A percentile compares a stretch with the other conserved stretches of the same genome.
Conservation (phyloP, 495 filamentous ascomycete genomes). For the Pseudotulostoma volvatum region DNA sequence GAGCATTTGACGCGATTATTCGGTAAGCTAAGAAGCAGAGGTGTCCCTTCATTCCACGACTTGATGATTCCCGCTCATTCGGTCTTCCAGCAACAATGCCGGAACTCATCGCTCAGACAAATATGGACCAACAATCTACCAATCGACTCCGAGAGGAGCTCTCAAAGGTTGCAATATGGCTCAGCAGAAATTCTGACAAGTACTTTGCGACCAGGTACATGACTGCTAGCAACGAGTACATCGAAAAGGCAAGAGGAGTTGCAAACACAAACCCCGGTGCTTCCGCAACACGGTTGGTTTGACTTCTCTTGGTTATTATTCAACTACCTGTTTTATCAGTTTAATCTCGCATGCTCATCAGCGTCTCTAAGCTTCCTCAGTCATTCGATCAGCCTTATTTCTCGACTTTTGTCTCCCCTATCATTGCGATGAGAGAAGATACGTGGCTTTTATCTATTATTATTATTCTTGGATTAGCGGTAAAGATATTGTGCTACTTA, state of each 20-base stretch:
- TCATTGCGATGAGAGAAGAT: no score
- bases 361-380: background rate
- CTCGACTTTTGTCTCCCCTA: slow-evolving; percentile 2
- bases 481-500: no score
- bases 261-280: slow-evolving; percentile 14
- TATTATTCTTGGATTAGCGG: no score
- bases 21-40: slow-evolving; percentile 38
- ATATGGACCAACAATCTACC: slow-evolving; percentile 86
- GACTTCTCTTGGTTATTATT: no score
- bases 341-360: background rate
- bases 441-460: no score
- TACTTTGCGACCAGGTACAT: slow-evolving; percentile 74
- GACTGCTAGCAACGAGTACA: slow-evolving; percentile 41
- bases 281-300: slow-evolving; percentile 16
- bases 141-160: slow-evolving; percentile 78
- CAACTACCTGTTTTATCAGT: background rate
- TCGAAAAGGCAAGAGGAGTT: slow-evolving; percentile 34
- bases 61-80: slow-evolving; percentile 4
- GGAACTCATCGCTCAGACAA: slow-evolving; percentile 88
- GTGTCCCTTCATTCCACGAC: slow-evolving; percentile 1
- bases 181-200: slow-evolving; percentile 50
- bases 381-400: slow-evolving; percentile 1
- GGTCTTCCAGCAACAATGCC: slow-evolving; percentile 57
- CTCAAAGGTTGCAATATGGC: slow-evolving; percentile 61
- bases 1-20: slow-evolving; percentile 82